Evolutionary conservation across 129 eudicot species (phyloP).

Genomic region (Flaveria trinervia): DNA sequence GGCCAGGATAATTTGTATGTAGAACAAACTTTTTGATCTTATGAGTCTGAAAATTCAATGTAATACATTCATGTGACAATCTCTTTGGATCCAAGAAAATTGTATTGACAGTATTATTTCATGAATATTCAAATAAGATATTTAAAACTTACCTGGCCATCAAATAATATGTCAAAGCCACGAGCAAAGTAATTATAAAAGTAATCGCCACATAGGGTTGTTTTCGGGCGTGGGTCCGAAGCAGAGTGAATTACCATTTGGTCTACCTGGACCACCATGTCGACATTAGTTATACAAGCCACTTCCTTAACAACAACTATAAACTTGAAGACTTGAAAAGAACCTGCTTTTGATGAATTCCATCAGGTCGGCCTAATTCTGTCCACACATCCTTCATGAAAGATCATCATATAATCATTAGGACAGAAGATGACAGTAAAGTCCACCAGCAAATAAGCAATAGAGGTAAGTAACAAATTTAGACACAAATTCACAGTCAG

Average conservation of each 20-base stretch:
- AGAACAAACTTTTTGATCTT: conserved; percentile 91
- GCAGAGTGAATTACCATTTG: conserved; percentile 99
- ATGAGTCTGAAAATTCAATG: conserved; percentile 64
- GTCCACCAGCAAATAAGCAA: neutral
- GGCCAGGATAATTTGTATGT: conserved; percentile 97
- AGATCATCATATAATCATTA: neutral
- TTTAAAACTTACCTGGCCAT: conserved; percentile 67
- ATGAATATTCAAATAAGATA: neutral
- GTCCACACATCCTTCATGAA: conserved; percentile 79
- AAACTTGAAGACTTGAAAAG: conserved; percentile 4
- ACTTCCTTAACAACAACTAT: neutral
- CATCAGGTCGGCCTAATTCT: conserved; percentile 89
- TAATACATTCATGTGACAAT: conserved; percentile 10
- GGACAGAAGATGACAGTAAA: neutral
- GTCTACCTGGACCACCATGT: conserved; percentile 60
- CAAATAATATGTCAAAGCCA: conserved; percentile 93
- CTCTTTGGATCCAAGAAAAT: neutral
- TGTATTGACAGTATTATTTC: neutral
- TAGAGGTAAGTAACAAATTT: neutral
- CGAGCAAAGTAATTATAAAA: conserved; percentile 86
- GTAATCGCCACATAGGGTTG: conserved; percentile 93
- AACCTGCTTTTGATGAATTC: conserved; percentile 93
- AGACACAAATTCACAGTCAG: neutral
- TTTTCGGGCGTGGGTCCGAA: conserved; percentile 83
- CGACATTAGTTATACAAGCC: conserved; percentile 10